phyloP scores from a whole-genome alignment of 768 basidiomycete genomes.

The Boletus bicolor region DNA sequence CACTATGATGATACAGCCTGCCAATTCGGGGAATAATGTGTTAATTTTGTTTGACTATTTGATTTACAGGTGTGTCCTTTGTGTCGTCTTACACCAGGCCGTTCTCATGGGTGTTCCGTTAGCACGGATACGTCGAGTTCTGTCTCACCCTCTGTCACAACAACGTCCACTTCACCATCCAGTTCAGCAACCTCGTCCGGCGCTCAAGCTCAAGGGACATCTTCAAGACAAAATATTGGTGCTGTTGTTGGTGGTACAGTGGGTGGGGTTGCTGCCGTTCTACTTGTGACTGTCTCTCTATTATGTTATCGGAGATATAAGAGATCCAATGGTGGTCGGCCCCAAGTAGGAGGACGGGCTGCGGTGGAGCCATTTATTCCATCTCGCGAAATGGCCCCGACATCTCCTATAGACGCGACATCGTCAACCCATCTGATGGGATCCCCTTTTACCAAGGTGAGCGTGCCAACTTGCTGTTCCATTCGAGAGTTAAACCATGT shows the following conservation, averaged over 20 bases:
- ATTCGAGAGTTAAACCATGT: too few species aligned
- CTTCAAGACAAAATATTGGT: background rate
- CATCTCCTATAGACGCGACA: too few species aligned
- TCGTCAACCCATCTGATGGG: too few species aligned
- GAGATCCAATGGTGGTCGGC: background rate
- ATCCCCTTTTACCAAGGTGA: too few species aligned
- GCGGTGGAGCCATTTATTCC: slow-evolving; percentile 5
- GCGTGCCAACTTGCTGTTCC: too few species aligned
- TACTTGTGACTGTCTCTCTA: background rate
- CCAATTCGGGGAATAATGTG: background rate
- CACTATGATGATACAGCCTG: slow-evolving; percentile 7
- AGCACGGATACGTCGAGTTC: slow-evolving; percentile 5
- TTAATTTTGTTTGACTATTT: slow-evolving; percentile 10
- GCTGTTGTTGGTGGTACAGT: slow-evolving; percentile 8
- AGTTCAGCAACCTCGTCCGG: too few species aligned
- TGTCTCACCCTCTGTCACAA: background rate
- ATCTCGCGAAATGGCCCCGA: background rate
- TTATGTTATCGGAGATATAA: slow-evolving; percentile 6
- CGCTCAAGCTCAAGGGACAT: background rate
- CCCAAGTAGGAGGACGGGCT: too few species aligned
- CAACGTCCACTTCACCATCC: background rate
- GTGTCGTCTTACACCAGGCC: background rate
- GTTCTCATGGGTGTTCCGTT: background rate
- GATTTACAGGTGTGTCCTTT: slow-evolving; percentile 7
- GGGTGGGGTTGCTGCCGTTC: background rate